These are phyloP conservation scores for Arthrinium puccinioides DNA, from an alignment of 2,329 filamentous ascomycete genomes.

Conservation along the genomic window DNA sequence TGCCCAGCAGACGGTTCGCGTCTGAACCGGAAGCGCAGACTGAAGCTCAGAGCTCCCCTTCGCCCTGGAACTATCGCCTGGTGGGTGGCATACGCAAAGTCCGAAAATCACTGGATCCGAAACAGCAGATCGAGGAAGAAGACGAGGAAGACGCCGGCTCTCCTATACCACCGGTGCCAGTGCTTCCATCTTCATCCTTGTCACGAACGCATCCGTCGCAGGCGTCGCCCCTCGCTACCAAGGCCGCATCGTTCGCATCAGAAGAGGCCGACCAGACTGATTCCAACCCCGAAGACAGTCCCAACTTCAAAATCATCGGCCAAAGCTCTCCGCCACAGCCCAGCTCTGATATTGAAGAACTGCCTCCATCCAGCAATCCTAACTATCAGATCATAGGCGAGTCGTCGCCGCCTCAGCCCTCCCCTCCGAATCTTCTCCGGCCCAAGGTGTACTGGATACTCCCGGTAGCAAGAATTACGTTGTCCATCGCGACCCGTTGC, in stretches of 20 bases:
- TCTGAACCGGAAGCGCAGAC: too few species aligned
- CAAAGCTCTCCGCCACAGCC: conserved; percentile 35
- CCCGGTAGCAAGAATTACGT: conserved; percentile 39
- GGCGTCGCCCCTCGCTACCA: conserved; percentile 14
- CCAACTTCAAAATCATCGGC: conserved; percentile 48
- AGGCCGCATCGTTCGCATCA: conserved; percentile 31
- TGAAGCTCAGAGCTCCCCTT: conserved; percentile 26
- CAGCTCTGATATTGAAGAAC: conserved; percentile 30
- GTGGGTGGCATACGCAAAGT: conserved; percentile 49
- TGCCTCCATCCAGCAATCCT: conserved; percentile 33
- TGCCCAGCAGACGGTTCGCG: too few species aligned
- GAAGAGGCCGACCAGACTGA: conserved; percentile 34
- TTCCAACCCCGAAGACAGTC: conserved; percentile 32
- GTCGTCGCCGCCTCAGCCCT: conserved; percentile 38
- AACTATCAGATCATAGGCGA: conserved; percentile 47
- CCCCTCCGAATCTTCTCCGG: conserved; percentile 29
- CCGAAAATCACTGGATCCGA: conserved; percentile 31
- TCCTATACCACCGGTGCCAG: conserved; percentile 22
- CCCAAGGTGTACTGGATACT: conserved; percentile 26
- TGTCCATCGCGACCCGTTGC: conserved; percentile 37
- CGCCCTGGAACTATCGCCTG: conserved; percentile 49
- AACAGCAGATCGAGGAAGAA: conserved; percentile 23
- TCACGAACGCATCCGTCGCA: too few species aligned
- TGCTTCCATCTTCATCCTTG: conserved; percentile 14
- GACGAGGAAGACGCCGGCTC: conserved; percentile 26